These are phyloP conservation scores for Plantago ovata DNA, from an alignment of 257 asterid genomes.

Conservation along the genomic window DNA sequence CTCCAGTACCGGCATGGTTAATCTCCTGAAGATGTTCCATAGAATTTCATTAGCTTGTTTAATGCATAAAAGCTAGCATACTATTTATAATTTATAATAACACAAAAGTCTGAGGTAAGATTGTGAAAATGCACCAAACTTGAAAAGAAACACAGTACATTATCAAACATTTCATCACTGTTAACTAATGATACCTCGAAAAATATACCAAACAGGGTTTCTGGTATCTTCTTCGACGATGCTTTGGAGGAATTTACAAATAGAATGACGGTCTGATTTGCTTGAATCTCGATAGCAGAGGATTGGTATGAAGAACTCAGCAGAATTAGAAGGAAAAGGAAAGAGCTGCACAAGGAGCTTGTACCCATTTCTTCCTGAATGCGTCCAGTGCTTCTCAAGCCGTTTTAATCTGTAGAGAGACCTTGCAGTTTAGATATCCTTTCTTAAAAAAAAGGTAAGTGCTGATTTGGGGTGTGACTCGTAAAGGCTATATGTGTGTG, in stretches of 20 bases:
- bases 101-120: not conserved
- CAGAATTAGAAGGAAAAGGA: slow-evolving; percentile 38
- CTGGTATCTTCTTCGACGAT: slow-evolving; percentile 40
- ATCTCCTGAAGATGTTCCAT: slow-evolving; percentile 63
- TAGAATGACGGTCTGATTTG: slow-evolving; percentile 34
- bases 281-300: slow-evolving; percentile 34
- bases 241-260: slow-evolving; percentile 43
- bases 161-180: slow-evolving; percentile 6
- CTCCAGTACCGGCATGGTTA: slow-evolving; percentile 99
- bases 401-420: slow-evolving; percentile 28
- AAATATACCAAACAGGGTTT: slow-evolving; percentile 61
- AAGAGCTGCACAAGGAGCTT: slow-evolving; percentile 19
- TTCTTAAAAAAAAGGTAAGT: too few relatives aligned
- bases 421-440: slow-evolving; percentile 25
- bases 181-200: slow-evolving; percentile 69
- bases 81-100: not conserved
- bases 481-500: too few relatives aligned
- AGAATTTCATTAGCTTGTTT: slow-evolving; percentile 17
- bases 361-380: slow-evolving; percentile 53
- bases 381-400: slow-evolving; percentile 31
- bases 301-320: slow-evolving; percentile 36
- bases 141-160: not conserved
- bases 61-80: slow-evolving; percentile 12
- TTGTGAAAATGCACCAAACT: not conserved
- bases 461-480: too few relatives aligned